These are phyloP conservation scores for Picea glauca DNA, from an alignment of 75 land plant genomes.

Conservation along the genomic window DNA sequence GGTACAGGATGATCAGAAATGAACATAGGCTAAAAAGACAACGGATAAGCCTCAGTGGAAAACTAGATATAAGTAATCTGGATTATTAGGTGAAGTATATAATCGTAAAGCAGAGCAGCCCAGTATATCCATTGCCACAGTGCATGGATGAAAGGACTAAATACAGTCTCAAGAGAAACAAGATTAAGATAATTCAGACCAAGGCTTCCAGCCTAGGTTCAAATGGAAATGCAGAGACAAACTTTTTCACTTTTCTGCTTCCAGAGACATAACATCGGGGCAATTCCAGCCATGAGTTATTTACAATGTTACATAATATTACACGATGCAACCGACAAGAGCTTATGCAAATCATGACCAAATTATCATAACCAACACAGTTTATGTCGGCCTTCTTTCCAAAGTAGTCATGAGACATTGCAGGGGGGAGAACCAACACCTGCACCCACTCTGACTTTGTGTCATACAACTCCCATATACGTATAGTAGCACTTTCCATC, in stretches of 20 bases:
- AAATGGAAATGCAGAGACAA: conserved; percentile 50
- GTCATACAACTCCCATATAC: conserved; percentile 47
- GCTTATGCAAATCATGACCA: conserved; percentile 41
- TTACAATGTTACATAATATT: conserved; percentile 26
- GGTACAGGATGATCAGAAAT: not conserved
- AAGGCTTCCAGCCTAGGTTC: conserved; percentile 59
- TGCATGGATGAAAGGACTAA: not conserved
- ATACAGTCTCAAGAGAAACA: conserved; percentile 3
- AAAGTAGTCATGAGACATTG: conserved; percentile 50
- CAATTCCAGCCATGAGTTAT: conserved; percentile 46
- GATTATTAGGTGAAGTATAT: not conserved
- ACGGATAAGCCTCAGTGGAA: not conserved
- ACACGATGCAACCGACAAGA: conserved; percentile 25
- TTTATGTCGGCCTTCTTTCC: conserved; percentile 62
- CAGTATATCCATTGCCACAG: not conserved
- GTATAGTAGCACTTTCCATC: conserved; percentile 43
- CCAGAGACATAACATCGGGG: conserved; percentile 31
- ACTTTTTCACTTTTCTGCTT: conserved; percentile 20
- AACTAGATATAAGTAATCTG: not conserved
- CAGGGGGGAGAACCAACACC: conserved; percentile 39
- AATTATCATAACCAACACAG: conserved; percentile 34
- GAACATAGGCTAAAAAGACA: not conserved
- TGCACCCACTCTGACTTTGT: conserved; percentile 25
- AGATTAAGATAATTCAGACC: conserved; percentile 21
- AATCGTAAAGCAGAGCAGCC: not conserved